phyloP scores from a whole-genome alignment of 306 rosid species.

The Quercus engelmannii region DNA sequence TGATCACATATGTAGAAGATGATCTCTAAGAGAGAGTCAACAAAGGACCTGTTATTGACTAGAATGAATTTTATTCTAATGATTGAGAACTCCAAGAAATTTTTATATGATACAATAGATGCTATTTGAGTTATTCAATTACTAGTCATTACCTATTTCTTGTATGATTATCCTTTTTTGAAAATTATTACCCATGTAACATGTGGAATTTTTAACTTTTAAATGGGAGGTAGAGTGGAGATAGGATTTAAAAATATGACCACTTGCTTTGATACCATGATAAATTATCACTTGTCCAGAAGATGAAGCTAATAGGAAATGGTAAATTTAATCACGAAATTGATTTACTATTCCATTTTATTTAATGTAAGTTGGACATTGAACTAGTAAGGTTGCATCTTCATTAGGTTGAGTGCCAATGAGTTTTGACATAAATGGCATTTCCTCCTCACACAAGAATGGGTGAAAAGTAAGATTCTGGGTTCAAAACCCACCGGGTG shows the following conservation, averaged over 20 bases:
- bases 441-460: too few species aligned
- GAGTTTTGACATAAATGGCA: too few species aligned
- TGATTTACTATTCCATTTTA: conserved; percentile 5
- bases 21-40: not conserved
- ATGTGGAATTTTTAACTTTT: too few species aligned
- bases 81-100: not conserved
- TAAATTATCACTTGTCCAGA: too few species aligned
- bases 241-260: too few species aligned
- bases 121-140: not conserved
- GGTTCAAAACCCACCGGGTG: too few species aligned
- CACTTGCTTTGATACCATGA: too few species aligned
- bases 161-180: not conserved
- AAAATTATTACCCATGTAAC: too few species aligned
- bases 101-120: not conserved
- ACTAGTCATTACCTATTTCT: not conserved
- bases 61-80: not conserved
- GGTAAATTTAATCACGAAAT: not conserved
- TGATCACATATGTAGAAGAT: not conserved
- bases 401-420: too few species aligned
- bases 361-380: conserved; percentile 11
- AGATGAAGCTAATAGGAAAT: too few species aligned
- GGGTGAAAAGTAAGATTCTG: too few species aligned
- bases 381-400: conserved; percentile 15
- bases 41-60: not conserved
- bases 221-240: too few species aligned